These are phyloP conservation scores for Stagonosporopsis vannaccii DNA, from an alignment of 2,329 filamentous ascomycete species.

Conservation along the genomic window DNA sequence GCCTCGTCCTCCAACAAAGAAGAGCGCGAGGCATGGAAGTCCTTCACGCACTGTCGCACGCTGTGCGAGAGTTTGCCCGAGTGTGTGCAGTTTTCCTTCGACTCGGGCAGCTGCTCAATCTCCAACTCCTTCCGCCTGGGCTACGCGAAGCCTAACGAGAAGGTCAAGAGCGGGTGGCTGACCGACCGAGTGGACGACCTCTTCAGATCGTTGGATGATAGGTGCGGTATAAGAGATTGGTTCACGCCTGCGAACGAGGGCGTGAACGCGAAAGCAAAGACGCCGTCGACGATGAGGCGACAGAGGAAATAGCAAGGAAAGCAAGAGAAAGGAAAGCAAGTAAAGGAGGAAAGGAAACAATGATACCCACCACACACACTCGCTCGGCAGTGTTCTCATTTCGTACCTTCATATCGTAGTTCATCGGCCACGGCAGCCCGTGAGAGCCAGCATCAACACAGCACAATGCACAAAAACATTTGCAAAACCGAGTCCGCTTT, in stretches of 20 bases:
- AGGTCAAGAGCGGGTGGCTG: constrained; percentile 46
- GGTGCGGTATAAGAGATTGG: constrained; percentile 46
- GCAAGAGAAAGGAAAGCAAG: background rate
- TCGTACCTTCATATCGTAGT: background rate
- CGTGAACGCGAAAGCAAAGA: constrained; percentile 17
- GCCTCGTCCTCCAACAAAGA: constrained; percentile 25
- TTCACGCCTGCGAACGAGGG: constrained; percentile 36
- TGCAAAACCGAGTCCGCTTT: constrained; percentile 1
- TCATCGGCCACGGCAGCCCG: constrained; percentile 12
- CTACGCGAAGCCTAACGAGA: constrained; percentile 38
- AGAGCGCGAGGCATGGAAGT: constrained; percentile 47
- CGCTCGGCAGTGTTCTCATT: constrained; percentile 11
- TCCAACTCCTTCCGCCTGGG: constrained; percentile 42
- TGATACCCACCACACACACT: constrained; percentile 24
- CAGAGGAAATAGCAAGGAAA: constrained; percentile 11
- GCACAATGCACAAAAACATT: constrained; percentile 2
- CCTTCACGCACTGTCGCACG: constrained; percentile 44
- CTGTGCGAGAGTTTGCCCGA: constrained; percentile 43
- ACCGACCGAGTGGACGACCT: constrained; percentile 45
- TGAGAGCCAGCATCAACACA: background rate
- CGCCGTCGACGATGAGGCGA: constrained; percentile 25
- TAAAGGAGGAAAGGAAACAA: constrained; percentile 1
- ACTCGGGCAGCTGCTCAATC: constrained; percentile 41
- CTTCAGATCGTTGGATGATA: constrained; percentile 40
- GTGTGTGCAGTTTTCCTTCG: constrained; percentile 48